A percentile compares a stretch with the other conserved stretches of the same genome.
Conservation (phyloP, 768 basidiomycete genomes). For the Macrolepiota albuminosa region DNA sequence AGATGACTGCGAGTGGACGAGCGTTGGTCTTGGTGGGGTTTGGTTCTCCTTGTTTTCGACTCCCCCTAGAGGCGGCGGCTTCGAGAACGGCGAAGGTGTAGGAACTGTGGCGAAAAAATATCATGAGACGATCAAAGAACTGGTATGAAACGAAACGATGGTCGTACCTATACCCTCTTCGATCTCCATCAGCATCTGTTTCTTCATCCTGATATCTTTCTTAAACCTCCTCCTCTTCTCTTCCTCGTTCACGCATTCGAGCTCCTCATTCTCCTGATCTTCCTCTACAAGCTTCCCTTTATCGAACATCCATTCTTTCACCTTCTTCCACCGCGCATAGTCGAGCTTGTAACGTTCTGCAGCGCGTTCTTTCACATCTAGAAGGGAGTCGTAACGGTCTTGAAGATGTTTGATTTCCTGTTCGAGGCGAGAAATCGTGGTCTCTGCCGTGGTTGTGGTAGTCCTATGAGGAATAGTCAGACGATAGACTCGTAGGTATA, state of each 20-base stretch:
- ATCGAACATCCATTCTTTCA: slow-evolving; percentile 38
- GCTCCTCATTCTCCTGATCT: slow-evolving; percentile 9
- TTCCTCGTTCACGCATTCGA: slow-evolving; percentile 17
- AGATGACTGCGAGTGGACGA: not conserved
- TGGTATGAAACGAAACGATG: not conserved
- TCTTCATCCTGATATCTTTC: slow-evolving; percentile 18
- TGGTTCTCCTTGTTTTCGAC: slow-evolving; percentile 24
- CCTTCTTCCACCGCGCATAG: slow-evolving; percentile 47
- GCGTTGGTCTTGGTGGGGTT: slow-evolving; percentile 10
- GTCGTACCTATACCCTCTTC: slow-evolving; percentile 1
- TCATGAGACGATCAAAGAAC: not conserved
- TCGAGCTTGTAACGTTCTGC: slow-evolving; percentile 44
- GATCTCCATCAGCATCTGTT: slow-evolving; percentile 19
- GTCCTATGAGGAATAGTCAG: not conserved
- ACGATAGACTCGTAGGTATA: not conserved
- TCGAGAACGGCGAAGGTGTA: not conserved
- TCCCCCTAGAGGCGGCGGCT: slow-evolving; percentile 20
- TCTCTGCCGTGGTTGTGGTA: not conserved
- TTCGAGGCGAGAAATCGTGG: slow-evolving; percentile 6
- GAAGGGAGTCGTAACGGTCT: slow-evolving; percentile 40
- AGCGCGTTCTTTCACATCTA: slow-evolving; percentile 37
- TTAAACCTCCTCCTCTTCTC: slow-evolving; percentile 23
- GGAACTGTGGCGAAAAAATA: not conserved
- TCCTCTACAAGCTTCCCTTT: slow-evolving; percentile 26
- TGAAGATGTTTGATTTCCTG: slow-evolving; percentile 31